phyloP scores from a whole-genome alignment of 2,329 filamentous ascomycete species.

The Volutella citrinella region DNA sequence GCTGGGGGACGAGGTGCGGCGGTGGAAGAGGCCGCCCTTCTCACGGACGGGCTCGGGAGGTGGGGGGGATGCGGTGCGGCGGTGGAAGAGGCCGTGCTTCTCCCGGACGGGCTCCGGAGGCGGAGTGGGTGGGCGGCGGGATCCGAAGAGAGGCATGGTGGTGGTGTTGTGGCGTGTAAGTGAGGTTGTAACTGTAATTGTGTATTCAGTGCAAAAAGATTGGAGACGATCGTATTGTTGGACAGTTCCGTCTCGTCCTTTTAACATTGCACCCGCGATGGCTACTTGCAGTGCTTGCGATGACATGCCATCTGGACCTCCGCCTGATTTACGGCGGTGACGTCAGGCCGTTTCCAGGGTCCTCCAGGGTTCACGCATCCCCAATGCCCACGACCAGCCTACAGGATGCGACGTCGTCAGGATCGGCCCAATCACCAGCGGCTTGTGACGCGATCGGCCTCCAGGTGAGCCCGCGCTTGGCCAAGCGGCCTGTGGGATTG shows the following conservation, averaged over 20 bases:
- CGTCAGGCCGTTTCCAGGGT: too few relatives aligned
- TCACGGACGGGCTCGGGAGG: conserved; percentile 26
- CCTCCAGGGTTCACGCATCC: too few relatives aligned
- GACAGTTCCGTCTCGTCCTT: background rate
- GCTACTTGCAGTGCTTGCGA: too few relatives aligned
- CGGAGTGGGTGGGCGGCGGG: conserved; percentile 26
- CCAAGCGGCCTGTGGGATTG: too few relatives aligned
- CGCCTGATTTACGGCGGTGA: too few relatives aligned
- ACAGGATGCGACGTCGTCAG: conserved; percentile 10
- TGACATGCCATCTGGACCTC: too few relatives aligned
- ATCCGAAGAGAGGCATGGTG: conserved; percentile 32
- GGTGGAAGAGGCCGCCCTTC: conserved; percentile 35
- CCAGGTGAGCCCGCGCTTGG: too few relatives aligned
- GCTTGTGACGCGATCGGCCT: too few relatives aligned
- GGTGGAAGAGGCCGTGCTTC: conserved; percentile 38
- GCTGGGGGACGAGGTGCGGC: conserved; percentile 23
- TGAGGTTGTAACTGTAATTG: background rate
- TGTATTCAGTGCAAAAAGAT: too few relatives aligned
- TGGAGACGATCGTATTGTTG: background rate
- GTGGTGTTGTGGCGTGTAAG: background rate
- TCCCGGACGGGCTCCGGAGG: conserved; percentile 25
- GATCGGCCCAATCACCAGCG: too few relatives aligned
- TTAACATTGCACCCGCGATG: too few relatives aligned
- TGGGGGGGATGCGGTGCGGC: conserved; percentile 26
- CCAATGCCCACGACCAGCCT: conserved; percentile 6